phyloP scores from a whole-genome alignment of 192 early-diverging fungal genomes.

The Diversispora eburnea region DNA sequence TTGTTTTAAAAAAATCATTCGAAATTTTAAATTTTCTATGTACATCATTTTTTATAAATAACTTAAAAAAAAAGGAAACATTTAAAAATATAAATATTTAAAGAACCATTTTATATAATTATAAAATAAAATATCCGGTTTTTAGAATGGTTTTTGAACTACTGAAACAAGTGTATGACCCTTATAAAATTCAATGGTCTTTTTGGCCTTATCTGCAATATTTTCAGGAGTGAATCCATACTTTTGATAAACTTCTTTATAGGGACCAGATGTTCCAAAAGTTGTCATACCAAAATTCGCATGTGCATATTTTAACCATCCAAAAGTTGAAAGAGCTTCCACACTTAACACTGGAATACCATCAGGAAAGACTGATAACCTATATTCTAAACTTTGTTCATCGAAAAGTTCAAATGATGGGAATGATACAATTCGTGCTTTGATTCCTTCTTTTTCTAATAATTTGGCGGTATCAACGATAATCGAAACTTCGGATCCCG shows the following conservation, averaged over 20 bases:
- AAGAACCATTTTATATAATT: too few species aligned
- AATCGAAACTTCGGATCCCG: conserved; percentile 90
- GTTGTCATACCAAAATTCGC: conserved; percentile 82
- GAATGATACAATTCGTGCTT: conserved; percentile 87
- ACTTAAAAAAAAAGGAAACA: too few species aligned
- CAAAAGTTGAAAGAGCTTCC: conserved; percentile 82
- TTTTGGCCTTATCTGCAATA: conserved; percentile 72
- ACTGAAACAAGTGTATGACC: conserved; percentile 43
- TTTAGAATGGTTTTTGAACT: conserved; percentile 38
- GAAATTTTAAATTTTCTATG: too few species aligned
- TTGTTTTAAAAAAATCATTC: too few species aligned
- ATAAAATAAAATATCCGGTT: not conserved
- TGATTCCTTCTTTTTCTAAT: conserved; percentile 55
- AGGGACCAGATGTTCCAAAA: conserved; percentile 86
- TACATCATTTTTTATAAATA: too few species aligned
- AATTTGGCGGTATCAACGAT: conserved; percentile 82
- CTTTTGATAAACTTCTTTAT: conserved; percentile 77
- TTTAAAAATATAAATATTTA: too few species aligned
- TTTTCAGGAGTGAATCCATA: conserved; percentile 78
- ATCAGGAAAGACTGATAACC: conserved; percentile 69
- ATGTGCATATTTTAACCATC: conserved; percentile 94
- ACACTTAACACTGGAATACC: conserved; percentile 84
- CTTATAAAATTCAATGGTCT: conserved; percentile 75
- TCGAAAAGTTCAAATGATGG: conserved; percentile 89
- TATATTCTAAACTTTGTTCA: conserved; percentile 78